phyloP scores from a whole-genome alignment of 352 stramenopile species.

The Phytophthora crassamura region DNA sequence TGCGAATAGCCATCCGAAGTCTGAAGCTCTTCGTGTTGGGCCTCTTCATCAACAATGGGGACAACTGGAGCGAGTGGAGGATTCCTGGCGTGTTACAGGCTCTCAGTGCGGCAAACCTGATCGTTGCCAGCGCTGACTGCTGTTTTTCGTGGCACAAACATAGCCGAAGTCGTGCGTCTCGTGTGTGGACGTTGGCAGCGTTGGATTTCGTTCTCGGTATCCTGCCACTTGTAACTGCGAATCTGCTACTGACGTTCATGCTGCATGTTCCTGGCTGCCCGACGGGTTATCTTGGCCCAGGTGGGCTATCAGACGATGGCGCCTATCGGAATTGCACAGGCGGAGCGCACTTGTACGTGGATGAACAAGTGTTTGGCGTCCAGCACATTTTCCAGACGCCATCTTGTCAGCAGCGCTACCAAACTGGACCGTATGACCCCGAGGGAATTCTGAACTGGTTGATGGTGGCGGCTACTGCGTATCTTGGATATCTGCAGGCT shows the following conservation, averaged over 20 bases:
- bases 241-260: slow-evolving; percentile 61
- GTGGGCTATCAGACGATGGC: slow-evolving; percentile 53
- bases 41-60: slow-evolving; percentile 75
- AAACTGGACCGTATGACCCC: slow-evolving; percentile 73
- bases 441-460: slow-evolving; percentile 85
- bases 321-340: slow-evolving; percentile 73
- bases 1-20: slow-evolving; percentile 30
- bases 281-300: slow-evolving; percentile 76
- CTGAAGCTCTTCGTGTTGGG: slow-evolving; percentile 69
- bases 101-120: slow-evolving; percentile 56
- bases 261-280: slow-evolving; percentile 73
- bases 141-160: slow-evolving; percentile 2
- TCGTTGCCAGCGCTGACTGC: slow-evolving; percentile 33
- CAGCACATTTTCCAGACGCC: slow-evolving; percentile 70
- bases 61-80: slow-evolving; percentile 60
- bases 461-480: slow-evolving; percentile 64
- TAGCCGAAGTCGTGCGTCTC: neutral
- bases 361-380: slow-evolving; percentile 63
- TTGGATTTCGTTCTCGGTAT: slow-evolving; percentile 41
- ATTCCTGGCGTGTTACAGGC: slow-evolving; percentile 84
- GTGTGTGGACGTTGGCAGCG: slow-evolving; percentile 1
- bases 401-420: slow-evolving; percentile 63
- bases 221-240: slow-evolving; percentile 47
- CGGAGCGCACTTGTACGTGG: slow-evolving; percentile 77
- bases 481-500: slow-evolving; percentile 68